phyloP scores from a whole-genome alignment of 1,284 basidiomycete genomes.

The Naganishia sp. region DNA sequence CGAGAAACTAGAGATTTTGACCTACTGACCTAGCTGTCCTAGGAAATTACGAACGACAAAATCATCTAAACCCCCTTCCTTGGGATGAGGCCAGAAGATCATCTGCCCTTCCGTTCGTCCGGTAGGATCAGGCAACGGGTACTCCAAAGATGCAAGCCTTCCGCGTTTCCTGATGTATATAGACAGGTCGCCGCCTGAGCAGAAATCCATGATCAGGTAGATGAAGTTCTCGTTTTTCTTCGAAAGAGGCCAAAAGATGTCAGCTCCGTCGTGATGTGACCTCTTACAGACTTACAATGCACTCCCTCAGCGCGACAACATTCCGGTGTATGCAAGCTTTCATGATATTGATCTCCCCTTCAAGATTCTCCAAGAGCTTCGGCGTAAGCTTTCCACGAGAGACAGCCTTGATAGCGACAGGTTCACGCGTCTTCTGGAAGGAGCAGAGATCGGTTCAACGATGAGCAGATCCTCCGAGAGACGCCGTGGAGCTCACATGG shows the following conservation, averaged over 20 bases:
- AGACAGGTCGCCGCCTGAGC: constrained; percentile 91
- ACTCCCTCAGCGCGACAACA: constrained; percentile 89
- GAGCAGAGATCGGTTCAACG: constrained; percentile 3
- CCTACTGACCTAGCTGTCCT: constrained; percentile 77
- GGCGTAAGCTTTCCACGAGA: constrained; percentile 81
- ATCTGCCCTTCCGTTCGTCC: constrained; percentile 54
- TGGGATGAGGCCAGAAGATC: constrained; percentile 81
- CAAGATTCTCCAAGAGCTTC: constrained; percentile 94
- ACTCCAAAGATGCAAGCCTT: constrained; percentile 79
- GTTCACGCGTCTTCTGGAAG: constrained; percentile 67
- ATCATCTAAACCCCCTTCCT: constrained; percentile 85
- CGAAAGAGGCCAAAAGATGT: not conserved
- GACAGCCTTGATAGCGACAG: constrained; percentile 95
- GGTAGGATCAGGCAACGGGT: constrained; percentile 62
- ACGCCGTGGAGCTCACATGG: constrained; percentile 59
- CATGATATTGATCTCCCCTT: constrained; percentile 95
- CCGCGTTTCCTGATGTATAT: constrained; percentile 95
- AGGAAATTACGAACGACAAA: constrained; percentile 89
- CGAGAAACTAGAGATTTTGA: constrained; percentile 7
- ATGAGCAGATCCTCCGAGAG: not conserved
- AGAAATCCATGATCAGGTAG: constrained; percentile 97
- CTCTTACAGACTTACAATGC: constrained; percentile 61
- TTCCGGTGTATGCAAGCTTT: constrained; percentile 91
- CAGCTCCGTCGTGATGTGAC: not conserved
- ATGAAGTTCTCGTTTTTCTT: constrained; percentile 91